phyloP scores from a whole-genome alignment of 192 early-diverging fungal genomes.

The Coemansia sp. region DNA sequence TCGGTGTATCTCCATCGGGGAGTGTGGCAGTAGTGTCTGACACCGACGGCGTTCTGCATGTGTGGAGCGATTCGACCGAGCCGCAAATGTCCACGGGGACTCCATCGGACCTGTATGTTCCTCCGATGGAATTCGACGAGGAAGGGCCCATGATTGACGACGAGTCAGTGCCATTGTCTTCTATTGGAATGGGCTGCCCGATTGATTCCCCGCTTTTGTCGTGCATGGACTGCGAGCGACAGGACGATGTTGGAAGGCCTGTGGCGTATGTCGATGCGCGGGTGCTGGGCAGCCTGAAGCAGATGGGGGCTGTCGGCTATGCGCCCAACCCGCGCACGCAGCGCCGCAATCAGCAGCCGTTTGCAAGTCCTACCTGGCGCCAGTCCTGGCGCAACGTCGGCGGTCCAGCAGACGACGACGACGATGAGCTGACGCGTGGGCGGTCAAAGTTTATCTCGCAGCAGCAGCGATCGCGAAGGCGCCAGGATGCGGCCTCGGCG shows the following conservation, averaged over 20 bases:
- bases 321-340: constrained; percentile 82
- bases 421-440: constrained; percentile 49
- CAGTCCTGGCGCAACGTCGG: constrained; percentile 28
- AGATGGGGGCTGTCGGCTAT: constrained; percentile 92
- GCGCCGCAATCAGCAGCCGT: constrained; percentile 75
- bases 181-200: constrained; percentile 75
- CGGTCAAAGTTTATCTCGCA: constrained; percentile 49
- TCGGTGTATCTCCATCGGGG: constrained; percentile 81
- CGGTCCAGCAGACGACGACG: constrained; percentile 20
- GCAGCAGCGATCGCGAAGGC: constrained; percentile 49
- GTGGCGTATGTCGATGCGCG: constrained; percentile 75
- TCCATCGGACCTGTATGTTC: background rate
- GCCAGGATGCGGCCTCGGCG: constrained; percentile 26
- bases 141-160: constrained; percentile 23
- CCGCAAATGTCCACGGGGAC: constrained; percentile 61
- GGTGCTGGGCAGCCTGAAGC: constrained; percentile 79
- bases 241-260: constrained; percentile 77
- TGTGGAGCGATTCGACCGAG: constrained; percentile 75
- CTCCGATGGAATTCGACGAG: background rate
- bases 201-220: constrained; percentile 79
- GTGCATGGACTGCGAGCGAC: constrained; percentile 68
- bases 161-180: constrained; percentile 69
- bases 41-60: constrained; percentile 72
- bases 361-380: constrained; percentile 32
- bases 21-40: constrained; percentile 80